Conservation (phyloP, 108 stramenopile genomes). For the Aurantiochytrium sp. region DNA sequence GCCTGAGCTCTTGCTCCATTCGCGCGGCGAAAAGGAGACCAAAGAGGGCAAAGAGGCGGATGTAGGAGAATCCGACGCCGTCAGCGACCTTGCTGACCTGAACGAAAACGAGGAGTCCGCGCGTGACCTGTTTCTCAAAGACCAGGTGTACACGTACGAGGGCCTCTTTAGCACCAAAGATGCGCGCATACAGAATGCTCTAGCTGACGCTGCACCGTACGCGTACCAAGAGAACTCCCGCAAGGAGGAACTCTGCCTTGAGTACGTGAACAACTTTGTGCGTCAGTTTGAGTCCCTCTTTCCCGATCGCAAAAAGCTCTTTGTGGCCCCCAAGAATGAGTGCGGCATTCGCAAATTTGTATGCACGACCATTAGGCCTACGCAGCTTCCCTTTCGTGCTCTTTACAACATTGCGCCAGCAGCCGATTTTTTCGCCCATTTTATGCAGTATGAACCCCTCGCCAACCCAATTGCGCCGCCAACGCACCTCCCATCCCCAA, state of each 20-base stretch:
- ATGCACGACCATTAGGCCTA: conserved; percentile 61
- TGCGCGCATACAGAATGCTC: background rate
- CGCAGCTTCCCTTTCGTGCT: conserved; percentile 54
- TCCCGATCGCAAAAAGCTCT: conserved; percentile 43
- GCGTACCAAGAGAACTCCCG: conserved; percentile 36
- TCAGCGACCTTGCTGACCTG: background rate
- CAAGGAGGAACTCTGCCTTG: conserved; percentile 58
- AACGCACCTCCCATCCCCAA: conserved; percentile 25
- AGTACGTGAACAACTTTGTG: conserved; percentile 52
- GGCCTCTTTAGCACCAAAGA: background rate
- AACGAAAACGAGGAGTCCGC: background rate
- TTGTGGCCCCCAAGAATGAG: conserved; percentile 47
- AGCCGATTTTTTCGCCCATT: conserved; percentile 54
- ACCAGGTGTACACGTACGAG: background rate
- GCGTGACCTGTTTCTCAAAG: background rate
- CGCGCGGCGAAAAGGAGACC: background rate
- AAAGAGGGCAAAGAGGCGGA: background rate
- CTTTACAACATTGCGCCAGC: conserved; percentile 50
- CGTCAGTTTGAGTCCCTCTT: conserved; percentile 40
- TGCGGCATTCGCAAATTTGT: conserved; percentile 57
- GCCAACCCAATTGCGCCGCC: conserved; percentile 39
- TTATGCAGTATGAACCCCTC: conserved; percentile 65
- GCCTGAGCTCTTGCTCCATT: background rate
- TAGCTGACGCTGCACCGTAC: background rate
- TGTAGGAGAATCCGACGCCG: background rate